phyloP scores from a whole-genome alignment of 129 eudicot species.

The Escallonia herrerae region DNA sequence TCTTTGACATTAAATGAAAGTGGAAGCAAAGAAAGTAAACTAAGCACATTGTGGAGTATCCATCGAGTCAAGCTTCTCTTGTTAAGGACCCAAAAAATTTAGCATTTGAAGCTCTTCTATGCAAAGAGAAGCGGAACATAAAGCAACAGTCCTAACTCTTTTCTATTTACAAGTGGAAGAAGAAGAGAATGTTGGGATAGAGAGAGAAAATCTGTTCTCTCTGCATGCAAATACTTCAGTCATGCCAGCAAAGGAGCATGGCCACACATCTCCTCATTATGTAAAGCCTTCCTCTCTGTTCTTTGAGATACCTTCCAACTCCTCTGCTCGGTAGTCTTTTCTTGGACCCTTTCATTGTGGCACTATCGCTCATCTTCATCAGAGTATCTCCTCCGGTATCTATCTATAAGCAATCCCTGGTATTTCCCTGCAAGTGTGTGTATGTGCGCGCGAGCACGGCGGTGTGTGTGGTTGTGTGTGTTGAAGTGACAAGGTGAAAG shows the following conservation, averaged over 20 bases:
- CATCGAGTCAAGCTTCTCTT: too few relatives aligned
- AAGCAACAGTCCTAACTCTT: neutral
- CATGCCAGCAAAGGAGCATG: slow-evolving; percentile 63
- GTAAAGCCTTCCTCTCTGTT: slow-evolving; percentile 67
- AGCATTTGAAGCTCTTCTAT: too few relatives aligned
- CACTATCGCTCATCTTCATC: slow-evolving; percentile 21
- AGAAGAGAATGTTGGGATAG: neutral
- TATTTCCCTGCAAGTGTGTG: neutral
- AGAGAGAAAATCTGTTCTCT: neutral
- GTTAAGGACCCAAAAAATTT: too few relatives aligned
- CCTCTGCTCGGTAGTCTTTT: slow-evolving; percentile 36
- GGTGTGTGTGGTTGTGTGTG: too few relatives aligned
- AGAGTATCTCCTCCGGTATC: neutral
- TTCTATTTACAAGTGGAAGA: slow-evolving; percentile 1
- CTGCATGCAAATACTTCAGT: neutral
- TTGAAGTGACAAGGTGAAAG: neutral
- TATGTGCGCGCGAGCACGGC: neutral
- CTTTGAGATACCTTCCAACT: slow-evolving; percentile 51
- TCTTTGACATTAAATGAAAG: too few relatives aligned
- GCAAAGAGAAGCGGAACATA: neutral
- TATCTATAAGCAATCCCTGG: neutral
- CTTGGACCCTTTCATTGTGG: slow-evolving; percentile 18
- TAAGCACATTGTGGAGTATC: too few relatives aligned
- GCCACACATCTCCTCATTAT: slow-evolving; percentile 57
- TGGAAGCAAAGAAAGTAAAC: too few relatives aligned